Evolutionary conservation across 2,329 filamentous ascomycete species (phyloP).

Genomic region (Hymenoscyphus salicellus): DNA sequence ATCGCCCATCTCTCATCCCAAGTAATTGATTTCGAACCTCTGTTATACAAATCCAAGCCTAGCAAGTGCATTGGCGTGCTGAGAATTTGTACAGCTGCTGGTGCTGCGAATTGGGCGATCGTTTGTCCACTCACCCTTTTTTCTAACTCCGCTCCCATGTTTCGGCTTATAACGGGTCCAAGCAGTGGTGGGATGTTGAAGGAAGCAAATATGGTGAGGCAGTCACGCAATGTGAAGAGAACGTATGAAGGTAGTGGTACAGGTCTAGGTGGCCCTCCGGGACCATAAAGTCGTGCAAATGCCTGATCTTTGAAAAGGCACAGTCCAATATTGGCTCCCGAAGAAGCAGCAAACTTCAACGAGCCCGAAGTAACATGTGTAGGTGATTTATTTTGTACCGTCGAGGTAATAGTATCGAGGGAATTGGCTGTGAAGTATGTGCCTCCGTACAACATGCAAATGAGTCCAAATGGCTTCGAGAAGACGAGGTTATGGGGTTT

Average conservation of each 20-base stretch:
- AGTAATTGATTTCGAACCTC: slow-evolving; percentile 44
- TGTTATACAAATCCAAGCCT: slow-evolving; percentile 83
- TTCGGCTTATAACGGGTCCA: slow-evolving; percentile 62
- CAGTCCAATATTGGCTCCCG: slow-evolving; percentile 76
- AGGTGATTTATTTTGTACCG: slow-evolving; percentile 55
- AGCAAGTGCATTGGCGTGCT: slow-evolving; percentile 83
- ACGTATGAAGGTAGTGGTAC: slow-evolving; percentile 70
- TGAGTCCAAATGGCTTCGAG: slow-evolving; percentile 65
- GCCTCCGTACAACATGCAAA: slow-evolving; percentile 75
- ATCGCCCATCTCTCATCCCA: slow-evolving; percentile 61
- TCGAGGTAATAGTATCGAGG: slow-evolving; percentile 76
- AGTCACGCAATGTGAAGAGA: slow-evolving; percentile 80
- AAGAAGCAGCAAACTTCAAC: slow-evolving; percentile 77
- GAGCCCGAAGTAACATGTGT: slow-evolving; percentile 68
- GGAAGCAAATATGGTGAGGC: slow-evolving; percentile 83
- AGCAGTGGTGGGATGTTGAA: slow-evolving; percentile 86
- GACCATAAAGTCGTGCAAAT: slow-evolving; percentile 80
- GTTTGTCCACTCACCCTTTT: slow-evolving; percentile 52
- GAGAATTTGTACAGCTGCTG: slow-evolving; percentile 72
- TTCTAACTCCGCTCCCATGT: slow-evolving; percentile 52
- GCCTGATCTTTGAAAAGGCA: slow-evolving; percentile 88
- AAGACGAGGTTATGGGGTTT: slow-evolving; percentile 60
- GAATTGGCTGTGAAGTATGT: slow-evolving; percentile 88
- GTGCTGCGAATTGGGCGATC: slow-evolving; percentile 75
- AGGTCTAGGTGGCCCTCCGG: slow-evolving; percentile 49